These are phyloP conservation scores for Linum lewisii DNA, from an alignment of 345 rosid genomes.

Conservation along the genomic window DNA sequence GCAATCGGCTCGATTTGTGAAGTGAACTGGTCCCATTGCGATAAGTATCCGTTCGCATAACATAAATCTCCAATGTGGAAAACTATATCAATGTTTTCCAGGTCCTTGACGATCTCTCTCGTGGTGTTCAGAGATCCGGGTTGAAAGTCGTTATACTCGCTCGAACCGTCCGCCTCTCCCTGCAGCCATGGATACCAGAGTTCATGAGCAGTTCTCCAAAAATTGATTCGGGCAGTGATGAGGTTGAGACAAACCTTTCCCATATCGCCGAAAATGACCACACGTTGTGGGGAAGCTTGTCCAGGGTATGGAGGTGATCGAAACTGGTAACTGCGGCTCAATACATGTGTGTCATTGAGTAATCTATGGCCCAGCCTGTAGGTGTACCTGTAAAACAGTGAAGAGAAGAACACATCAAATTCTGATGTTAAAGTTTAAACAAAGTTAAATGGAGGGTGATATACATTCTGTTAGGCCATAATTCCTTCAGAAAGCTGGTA, in stretches of 20 bases:
- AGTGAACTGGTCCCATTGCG: slow-evolving; percentile 89
- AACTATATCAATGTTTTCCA: slow-evolving; percentile 50
- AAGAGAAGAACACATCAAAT: too few relatives aligned
- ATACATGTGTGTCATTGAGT: not conserved
- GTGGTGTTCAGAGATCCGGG: slow-evolving; percentile 70
- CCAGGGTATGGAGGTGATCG: not conserved
- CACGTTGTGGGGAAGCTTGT: not conserved
- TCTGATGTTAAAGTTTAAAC: too few relatives aligned
- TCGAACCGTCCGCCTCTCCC: slow-evolving; percentile 81
- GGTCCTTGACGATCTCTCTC: slow-evolving; percentile 57
- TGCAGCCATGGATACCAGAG: slow-evolving; percentile 5
- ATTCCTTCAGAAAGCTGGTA: slow-evolving; percentile 15
- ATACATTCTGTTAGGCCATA: slow-evolving; percentile 20
- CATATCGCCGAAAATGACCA: slow-evolving; percentile 1
- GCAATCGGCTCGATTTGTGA: slow-evolving; percentile 72
- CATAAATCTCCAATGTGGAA: slow-evolving; percentile 68
- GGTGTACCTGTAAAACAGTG: not conserved
- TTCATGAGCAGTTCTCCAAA: too few relatives aligned
- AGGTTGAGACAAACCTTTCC: not conserved
- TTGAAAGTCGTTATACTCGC: slow-evolving; percentile 61
- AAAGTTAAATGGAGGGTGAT: not conserved
- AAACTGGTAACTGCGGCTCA: not conserved
- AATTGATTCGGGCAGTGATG: too few relatives aligned
- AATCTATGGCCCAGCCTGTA: not conserved
- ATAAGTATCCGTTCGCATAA: slow-evolving; percentile 65